phyloP scores from a whole-genome alignment of 208 protist species.

The Naegleria gruberi region DNA sequence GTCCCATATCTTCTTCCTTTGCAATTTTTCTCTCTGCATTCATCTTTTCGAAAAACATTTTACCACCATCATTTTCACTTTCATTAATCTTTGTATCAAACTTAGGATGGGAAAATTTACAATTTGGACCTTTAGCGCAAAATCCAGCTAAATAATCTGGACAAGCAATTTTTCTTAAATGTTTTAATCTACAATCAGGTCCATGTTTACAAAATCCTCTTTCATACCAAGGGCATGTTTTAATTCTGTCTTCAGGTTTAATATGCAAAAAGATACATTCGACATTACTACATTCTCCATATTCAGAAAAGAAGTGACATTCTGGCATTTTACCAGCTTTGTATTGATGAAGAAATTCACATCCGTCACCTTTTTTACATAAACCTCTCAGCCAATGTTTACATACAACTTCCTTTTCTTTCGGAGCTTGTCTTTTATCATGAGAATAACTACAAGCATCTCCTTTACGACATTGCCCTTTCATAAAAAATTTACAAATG shows the following conservation, averaged over 20 bases:
- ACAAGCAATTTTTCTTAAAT: conserved; percentile 74
- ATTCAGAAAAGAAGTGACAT: conserved; percentile 87
- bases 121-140: conserved; percentile 83
- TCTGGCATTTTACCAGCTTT: conserved; percentile 81
- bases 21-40: neutral
- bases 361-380: conserved; percentile 90
- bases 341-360: conserved; percentile 90
- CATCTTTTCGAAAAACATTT: neutral
- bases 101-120: conserved; percentile 75
- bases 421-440: neutral
- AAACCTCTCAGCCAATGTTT: conserved; percentile 91
- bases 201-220: conserved; percentile 77
- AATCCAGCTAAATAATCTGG: conserved; percentile 84
- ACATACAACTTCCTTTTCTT: conserved; percentile 71
- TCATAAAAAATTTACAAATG: conserved; percentile 30
- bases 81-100: conserved; percentile 39
- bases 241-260: conserved; percentile 58
- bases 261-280: conserved; percentile 90
- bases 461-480: conserved; percentile 29
- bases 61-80: conserved; percentile 4
- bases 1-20: neutral
- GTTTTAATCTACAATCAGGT: conserved; percentile 71
- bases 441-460: conserved; percentile 34
- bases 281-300: conserved; percentile 87
- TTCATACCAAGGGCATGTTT: conserved; percentile 61